Evolutionary conservation across 1,139 yeast genomes (phyloP).

Genomic region (Yamadazyma spencermartinsiae): DNA sequence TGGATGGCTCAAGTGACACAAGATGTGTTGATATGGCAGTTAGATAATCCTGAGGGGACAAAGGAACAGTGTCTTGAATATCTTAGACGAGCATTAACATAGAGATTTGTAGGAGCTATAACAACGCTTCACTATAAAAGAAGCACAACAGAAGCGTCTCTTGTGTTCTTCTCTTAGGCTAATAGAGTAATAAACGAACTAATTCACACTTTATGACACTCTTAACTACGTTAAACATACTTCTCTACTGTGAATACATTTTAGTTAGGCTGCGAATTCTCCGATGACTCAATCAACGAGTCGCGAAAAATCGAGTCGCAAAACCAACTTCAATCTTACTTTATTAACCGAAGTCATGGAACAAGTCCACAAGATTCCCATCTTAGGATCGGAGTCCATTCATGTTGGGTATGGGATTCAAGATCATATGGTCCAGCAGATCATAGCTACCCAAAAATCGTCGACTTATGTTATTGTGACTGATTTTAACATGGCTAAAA

Average conservation of each 20-base stretch:
- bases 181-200: too few relatives aligned
- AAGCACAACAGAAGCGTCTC: too few relatives aligned
- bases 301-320: not conserved
- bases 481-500: conserved; percentile 75
- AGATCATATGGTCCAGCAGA: conserved; percentile 71
- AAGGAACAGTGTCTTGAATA: conserved; percentile 55
- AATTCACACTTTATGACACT: too few relatives aligned
- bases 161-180: too few relatives aligned
- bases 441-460: conserved; percentile 62
- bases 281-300: too few relatives aligned
- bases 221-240: too few relatives aligned
- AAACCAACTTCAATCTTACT: not conserved
- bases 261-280: too few relatives aligned
- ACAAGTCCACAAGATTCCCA: conserved; percentile 55
- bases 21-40: conserved; percentile 66
- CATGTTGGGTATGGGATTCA: conserved; percentile 88
- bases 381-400: conserved; percentile 81
- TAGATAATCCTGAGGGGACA: conserved; percentile 61
- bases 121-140: too few relatives aligned
- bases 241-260: too few relatives aligned
- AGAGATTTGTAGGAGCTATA: too few relatives aligned
- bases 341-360: conserved; percentile 19
- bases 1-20: conserved; percentile 69
- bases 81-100: conserved; percentile 17
- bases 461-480: conserved; percentile 92